Evolutionary conservation across 2,329 filamentous ascomycete species (phyloP).

Genomic region (Shiraia sp.): DNA sequence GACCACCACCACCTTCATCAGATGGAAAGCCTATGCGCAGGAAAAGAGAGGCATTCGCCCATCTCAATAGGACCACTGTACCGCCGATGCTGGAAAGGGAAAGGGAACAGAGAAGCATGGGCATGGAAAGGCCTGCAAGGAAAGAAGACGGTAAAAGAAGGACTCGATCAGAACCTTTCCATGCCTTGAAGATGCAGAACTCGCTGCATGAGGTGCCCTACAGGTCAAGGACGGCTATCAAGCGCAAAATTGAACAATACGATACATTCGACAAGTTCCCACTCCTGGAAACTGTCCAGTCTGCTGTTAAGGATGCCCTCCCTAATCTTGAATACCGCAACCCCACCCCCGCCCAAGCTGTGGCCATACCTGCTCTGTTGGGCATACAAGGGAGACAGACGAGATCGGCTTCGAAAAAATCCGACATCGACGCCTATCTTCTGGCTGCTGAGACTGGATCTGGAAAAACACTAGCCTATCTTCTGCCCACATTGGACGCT

Average conservation of each 20-base stretch:
- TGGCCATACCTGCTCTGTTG: constrained; percentile 83
- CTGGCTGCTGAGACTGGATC: constrained; percentile 96
- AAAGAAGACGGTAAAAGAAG: constrained; percentile 25
- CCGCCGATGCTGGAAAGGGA: constrained; percentile 27
- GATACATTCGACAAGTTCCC: constrained; percentile 82
- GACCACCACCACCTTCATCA: constrained; percentile 19
- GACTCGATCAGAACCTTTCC: constrained; percentile 59
- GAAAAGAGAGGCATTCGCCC: constrained; percentile 35
- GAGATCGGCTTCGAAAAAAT: constrained; percentile 28
- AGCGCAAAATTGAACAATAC: constrained; percentile 65
- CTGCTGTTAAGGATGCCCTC: constrained; percentile 77
- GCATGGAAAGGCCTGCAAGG: constrained; percentile 9
- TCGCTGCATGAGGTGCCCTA: constrained; percentile 78
- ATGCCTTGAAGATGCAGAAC: constrained; percentile 93
- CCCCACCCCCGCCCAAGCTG: constrained; percentile 85
- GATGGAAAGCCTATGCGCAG: constrained; percentile 25
- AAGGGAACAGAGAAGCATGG: constrained; percentile 12
- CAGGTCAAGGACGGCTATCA: constrained; percentile 63
- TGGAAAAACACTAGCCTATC: constrained; percentile 92
- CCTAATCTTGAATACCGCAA: constrained; percentile 72
- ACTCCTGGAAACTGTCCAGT: constrained; percentile 71
- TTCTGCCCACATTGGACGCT: constrained; percentile 81
- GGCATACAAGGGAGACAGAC: constrained; percentile 55
- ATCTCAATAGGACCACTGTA: constrained; percentile 39
- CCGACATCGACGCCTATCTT: constrained; percentile 68